Percentiles rank a stretch among this genome's conserved stretches.
These are phyloP conservation scores for Pseudogymnoascus sp. DNA, from an alignment of 2,329 filamentous ascomycete genomes.

Conservation along the genomic window DNA sequence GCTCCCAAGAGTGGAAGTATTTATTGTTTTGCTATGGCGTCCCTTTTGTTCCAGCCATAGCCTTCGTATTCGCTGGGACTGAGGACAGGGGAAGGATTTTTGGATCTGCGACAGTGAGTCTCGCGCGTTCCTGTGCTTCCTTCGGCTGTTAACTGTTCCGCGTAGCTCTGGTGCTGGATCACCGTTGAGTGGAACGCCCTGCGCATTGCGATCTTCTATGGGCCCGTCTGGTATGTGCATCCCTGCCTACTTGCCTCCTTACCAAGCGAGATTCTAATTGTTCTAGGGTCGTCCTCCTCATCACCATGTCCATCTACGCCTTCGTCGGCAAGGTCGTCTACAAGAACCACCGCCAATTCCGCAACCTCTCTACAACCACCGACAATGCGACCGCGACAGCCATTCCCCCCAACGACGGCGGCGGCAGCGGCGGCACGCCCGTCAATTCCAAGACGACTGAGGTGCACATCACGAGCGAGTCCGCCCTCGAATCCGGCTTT, in stretches of 20 bases:
- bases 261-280: slow-evolving; percentile 17
- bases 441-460: slow-evolving; percentile 47
- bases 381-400: slow-evolving; percentile 33
- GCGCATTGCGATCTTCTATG: slow-evolving; percentile 69
- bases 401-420: background rate
- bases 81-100: slow-evolving; percentile 25
- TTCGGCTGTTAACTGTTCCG: slow-evolving; percentile 41
- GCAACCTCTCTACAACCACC: slow-evolving; percentile 42
- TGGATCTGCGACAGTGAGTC: slow-evolving; percentile 29
- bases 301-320: slow-evolving; percentile 59
- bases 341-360: slow-evolving; percentile 54
- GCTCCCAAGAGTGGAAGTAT: slow-evolving; percentile 48
- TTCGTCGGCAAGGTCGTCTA: slow-evolving; percentile 59
- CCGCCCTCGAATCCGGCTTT: slow-evolving; percentile 26
- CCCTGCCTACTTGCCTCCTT: background rate
- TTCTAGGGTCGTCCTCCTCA: slow-evolving; percentile 48
- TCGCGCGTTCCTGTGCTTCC: slow-evolving; percentile 36
- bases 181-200: slow-evolving; percentile 58
- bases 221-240: slow-evolving; percentile 53
- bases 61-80: slow-evolving; percentile 45
- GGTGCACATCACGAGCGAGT: slow-evolving; percentile 51
- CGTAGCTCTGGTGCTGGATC: slow-evolving; percentile 71
- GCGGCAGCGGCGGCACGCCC: background rate
- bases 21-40: slow-evolving; percentile 47
- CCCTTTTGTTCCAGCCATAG: slow-evolving; percentile 46